A percentile compares a stretch with the other conserved stretches of the same genome.
Conservation (phyloP, 1,284 basidiomycete species). For the Paramarasmius palmivorus region DNA sequence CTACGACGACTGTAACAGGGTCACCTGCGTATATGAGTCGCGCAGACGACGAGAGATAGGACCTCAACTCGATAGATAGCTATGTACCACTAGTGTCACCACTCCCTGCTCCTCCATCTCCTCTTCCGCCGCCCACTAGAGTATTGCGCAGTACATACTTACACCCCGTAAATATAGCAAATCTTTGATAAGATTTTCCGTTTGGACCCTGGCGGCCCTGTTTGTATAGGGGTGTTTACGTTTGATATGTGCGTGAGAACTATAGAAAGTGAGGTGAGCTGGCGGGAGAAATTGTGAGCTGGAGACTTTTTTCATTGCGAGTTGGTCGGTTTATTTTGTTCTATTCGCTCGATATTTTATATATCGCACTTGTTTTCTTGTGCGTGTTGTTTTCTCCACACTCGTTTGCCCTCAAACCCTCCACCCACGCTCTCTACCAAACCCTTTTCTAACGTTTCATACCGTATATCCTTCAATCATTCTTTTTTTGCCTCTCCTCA, state of each 20-base stretch:
- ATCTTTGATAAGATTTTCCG: too few species aligned
- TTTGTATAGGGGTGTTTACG: constrained; percentile 7
- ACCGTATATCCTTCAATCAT: constrained; percentile 27
- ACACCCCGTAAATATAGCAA: too few species aligned
- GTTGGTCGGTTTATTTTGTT: constrained; percentile 13
- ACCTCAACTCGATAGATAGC: too few species aligned
- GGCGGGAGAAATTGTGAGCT: not conserved
- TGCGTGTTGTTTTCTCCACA: constrained; percentile 50
- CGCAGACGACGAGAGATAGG: too few species aligned
- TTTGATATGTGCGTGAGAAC: not conserved
- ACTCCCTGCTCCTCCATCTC: too few species aligned
- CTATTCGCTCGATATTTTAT: constrained; percentile 18
- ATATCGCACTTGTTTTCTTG: constrained; percentile 44
- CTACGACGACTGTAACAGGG: too few species aligned
- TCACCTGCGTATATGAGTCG: too few species aligned
- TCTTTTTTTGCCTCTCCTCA: constrained; percentile 20
- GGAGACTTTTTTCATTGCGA: constrained; percentile 6
- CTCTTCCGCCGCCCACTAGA: too few species aligned
- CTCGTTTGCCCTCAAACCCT: constrained; percentile 35
- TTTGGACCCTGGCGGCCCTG: too few species aligned
- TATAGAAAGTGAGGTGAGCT: not conserved
- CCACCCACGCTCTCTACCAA: constrained; percentile 18
- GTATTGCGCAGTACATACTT: too few species aligned
- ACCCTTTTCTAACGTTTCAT: constrained; percentile 34
- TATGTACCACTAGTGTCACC: too few species aligned